A percentile compares a stretch with the other conserved stretches of the same genome.
phyloP scores from a whole-genome alignment of 2,329 filamentous ascomycete genomes.

The Chalaropsis ovoidea region DNA sequence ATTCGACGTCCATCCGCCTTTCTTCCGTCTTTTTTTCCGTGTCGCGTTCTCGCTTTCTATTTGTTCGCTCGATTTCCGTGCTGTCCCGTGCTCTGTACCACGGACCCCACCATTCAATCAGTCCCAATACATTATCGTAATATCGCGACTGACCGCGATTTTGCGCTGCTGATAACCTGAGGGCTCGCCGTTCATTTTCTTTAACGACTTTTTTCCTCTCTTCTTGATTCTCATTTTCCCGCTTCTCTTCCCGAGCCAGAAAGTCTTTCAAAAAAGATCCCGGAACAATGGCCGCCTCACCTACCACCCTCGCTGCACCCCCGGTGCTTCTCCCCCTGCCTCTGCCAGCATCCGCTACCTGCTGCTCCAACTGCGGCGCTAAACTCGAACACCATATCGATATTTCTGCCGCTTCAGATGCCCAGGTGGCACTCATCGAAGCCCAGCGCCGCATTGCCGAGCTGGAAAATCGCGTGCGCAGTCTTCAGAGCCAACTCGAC shows the following conservation, averaged over 20 bases:
- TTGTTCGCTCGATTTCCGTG: slow-evolving; percentile 3
- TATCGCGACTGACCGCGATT: neutral
- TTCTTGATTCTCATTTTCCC: neutral
- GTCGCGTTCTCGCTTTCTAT: neutral
- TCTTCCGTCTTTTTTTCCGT: neutral
- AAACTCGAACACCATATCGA: slow-evolving; percentile 31
- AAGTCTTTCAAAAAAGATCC: neutral
- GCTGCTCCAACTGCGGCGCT: slow-evolving; percentile 45
- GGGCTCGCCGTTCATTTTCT: neutral
- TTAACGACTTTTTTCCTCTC: neutral
- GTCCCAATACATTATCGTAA: neutral
- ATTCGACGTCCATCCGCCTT: neutral
- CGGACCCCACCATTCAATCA: slow-evolving; percentile 3
- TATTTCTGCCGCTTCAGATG: slow-evolving; percentile 26
- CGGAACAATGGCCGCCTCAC: slow-evolving; percentile 11
- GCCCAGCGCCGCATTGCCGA: slow-evolving; percentile 55
- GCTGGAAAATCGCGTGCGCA: slow-evolving; percentile 58
- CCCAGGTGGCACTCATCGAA: slow-evolving; percentile 28
- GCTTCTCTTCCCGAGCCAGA: neutral
- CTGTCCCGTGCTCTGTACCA: slow-evolving; percentile 5
- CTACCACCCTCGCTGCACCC: slow-evolving; percentile 16
- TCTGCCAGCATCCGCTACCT: slow-evolving; percentile 30
- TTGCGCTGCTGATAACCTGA: neutral
- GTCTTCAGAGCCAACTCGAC: slow-evolving; percentile 53
- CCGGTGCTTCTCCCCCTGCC: slow-evolving; percentile 21